Conservation (phyloP, 371 early-diverging fungal species). For the Rhizomucor pusillus region DNA sequence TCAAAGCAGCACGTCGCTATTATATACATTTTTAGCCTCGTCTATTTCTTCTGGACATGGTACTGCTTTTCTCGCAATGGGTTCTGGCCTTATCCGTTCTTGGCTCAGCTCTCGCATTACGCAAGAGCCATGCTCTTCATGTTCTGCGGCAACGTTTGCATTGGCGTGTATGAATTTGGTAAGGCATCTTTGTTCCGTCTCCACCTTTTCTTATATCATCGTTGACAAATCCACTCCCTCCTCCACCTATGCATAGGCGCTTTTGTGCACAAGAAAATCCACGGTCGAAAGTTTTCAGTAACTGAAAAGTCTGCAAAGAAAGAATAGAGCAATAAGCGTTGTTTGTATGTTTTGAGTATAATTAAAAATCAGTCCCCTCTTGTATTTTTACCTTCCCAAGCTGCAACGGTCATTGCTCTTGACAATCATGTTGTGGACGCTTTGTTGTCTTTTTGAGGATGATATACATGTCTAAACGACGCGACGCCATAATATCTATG, state of each 20-base stretch:
- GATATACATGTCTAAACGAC: no score
- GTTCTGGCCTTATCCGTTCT: constrained; percentile 26
- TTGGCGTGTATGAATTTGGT: constrained; percentile 25
- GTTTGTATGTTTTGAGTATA: no score
- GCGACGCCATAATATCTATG: no score
- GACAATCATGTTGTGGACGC: no score
- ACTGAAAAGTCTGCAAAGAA: no score
- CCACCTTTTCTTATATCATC: neutral
- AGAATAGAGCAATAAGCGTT: no score
- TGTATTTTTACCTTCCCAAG: no score
- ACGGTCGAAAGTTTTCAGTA: no score
- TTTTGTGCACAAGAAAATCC: constrained; percentile 1
- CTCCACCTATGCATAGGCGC: neutral
- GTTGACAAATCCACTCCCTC: neutral
- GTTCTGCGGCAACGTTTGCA: constrained; percentile 18
- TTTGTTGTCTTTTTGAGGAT: no score
- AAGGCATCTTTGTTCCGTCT: neutral
- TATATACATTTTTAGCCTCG: constrained; percentile 17
- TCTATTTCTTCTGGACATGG: constrained; percentile 20
- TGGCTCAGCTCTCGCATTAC: constrained; percentile 13
- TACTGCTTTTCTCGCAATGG: constrained; percentile 21
- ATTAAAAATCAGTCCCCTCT: no score
- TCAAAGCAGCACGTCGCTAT: constrained; percentile 13
- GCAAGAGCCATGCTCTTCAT: constrained; percentile 16
- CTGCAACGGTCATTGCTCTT: no score